Base-by-base conservation (phyloP, 73 alveolate species). In the Durusdinium trenchii region DNA sequence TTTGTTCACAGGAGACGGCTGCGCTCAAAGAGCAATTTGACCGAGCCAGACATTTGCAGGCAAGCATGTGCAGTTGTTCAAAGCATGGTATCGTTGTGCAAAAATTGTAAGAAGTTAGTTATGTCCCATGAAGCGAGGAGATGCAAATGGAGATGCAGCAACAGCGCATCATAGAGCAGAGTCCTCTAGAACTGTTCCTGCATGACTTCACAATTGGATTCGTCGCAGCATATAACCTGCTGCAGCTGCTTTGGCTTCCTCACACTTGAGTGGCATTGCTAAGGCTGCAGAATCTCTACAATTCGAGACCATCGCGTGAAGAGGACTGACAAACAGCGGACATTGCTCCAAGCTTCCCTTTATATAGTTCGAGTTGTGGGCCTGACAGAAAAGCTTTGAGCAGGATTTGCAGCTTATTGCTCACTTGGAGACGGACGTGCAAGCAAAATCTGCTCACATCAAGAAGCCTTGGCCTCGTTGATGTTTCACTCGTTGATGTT, bases 301-400 rank as follows among this genome's bases (percentile, higher is more conserved):
- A 99, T 64, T 98, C 93, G 60, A 75, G 99, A 64, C 99, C 99
- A 14, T 87, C 99, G 14, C 94, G 99, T 35, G 99, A 99, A 38
- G 99, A 99, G 96, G 99, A 99, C 71, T 62, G 90, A n/a, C 99
- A 46, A 48, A 47, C 61, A n/a, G 57, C 7, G 30, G 69, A 47
- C 18, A 40, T 38, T 43, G 89, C 89, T 16, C 18, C 20, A n/a
- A 20, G 82, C n/a, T 69, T 16, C 43, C 43, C 28, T 16, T 30
- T 60, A 23, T 60, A 32, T 60, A 23, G 73, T 60, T 23, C 73
- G 30, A 2, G 73, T 60, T 23, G 23, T 23, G 23, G 30, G n/a
- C 73, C 73, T 60, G 18, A 60, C n/a, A 60, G n/a, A 23, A 60
- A n/a, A 60, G 30, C 30, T 60, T 60, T 60, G n/a, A 57, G 23